Conservation (phyloP, 768 basidiomycete genomes). For the Mycena olivaceomarginata region DNA sequence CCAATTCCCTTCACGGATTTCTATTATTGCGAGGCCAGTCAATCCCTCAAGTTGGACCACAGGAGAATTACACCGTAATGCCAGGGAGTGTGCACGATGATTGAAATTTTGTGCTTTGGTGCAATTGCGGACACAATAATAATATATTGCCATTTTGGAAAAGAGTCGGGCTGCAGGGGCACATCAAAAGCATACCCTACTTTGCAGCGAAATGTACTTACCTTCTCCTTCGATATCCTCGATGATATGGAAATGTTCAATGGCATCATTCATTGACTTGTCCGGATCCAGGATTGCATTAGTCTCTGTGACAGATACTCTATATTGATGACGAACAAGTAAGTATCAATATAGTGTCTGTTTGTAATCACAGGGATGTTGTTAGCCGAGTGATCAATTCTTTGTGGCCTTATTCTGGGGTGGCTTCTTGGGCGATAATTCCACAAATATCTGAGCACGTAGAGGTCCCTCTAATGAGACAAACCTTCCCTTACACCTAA, state of each 20-base stretch:
- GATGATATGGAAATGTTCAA: background rate
- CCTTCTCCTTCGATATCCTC: background rate
- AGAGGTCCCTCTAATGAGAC: too few relatives aligned
- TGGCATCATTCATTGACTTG: background rate
- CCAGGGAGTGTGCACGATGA: slow-evolving; percentile 1
- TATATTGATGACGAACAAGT: too few relatives aligned
- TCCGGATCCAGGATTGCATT: too few relatives aligned
- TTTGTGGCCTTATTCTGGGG: too few relatives aligned
- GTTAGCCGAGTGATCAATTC: too few relatives aligned
- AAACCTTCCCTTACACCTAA: too few relatives aligned
- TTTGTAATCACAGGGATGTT: too few relatives aligned
- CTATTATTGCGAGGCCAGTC: background rate
- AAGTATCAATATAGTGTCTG: too few relatives aligned
- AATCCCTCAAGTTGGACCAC: background rate
- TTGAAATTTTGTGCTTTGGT: background rate
- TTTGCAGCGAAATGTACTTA: background rate
- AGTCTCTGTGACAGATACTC: too few relatives aligned
- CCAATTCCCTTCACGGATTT: slow-evolving; percentile 10
- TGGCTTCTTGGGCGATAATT: too few relatives aligned
- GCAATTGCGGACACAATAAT: background rate
- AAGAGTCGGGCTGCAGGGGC: background rate
- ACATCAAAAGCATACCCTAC: too few relatives aligned
- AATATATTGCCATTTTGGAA: background rate
- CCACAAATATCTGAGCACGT: too few relatives aligned
- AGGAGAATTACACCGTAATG: background rate